Percentiles rank a stretch among this genome's conserved stretches.
Evolutionary conservation across 1,139 yeast genomes (phyloP).

Genomic region (Diutina catenulata): DNA sequence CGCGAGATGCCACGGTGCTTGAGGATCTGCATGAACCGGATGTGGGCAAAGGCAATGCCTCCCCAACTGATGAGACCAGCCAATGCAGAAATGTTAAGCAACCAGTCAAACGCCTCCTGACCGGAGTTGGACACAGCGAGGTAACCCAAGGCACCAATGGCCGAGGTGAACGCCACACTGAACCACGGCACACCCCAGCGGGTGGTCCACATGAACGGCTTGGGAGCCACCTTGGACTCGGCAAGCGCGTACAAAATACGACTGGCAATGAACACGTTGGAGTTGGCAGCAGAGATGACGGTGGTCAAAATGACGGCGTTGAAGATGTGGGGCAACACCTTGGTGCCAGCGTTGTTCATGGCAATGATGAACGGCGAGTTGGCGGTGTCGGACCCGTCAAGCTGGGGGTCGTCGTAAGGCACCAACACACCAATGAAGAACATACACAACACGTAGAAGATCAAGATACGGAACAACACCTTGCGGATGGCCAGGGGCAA

Average conservation of each 20-base stretch:
- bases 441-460: constrained; percentile 10
- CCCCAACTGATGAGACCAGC: constrained; percentile 17
- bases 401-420: constrained; percentile 26
- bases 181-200: constrained; percentile 32
- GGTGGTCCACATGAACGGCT: constrained; percentile 27
- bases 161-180: constrained; percentile 26
- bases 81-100: constrained; percentile 17
- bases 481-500: constrained; percentile 4
- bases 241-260: constrained; percentile 38
- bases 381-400: constrained; percentile 32
- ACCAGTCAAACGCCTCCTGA: constrained; percentile 23
- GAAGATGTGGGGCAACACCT: constrained; percentile 35
- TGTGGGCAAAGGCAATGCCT: constrained; percentile 19
- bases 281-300: constrained; percentile 43
- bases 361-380: constrained; percentile 48
- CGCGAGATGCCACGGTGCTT: constrained; percentile 1
- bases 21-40: constrained; percentile 8
- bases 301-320: constrained; percentile 39
- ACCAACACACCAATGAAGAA: constrained; percentile 34
- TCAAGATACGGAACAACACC: constrained; percentile 3
- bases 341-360: constrained; percentile 36
- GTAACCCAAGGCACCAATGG: constrained; percentile 22
- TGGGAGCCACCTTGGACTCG: constrained; percentile 36
- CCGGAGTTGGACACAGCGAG: constrained; percentile 26
- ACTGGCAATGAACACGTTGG: constrained; percentile 27